Conservation (phyloP, 208 protist genomes). For the Polymyxa betae region DNA sequence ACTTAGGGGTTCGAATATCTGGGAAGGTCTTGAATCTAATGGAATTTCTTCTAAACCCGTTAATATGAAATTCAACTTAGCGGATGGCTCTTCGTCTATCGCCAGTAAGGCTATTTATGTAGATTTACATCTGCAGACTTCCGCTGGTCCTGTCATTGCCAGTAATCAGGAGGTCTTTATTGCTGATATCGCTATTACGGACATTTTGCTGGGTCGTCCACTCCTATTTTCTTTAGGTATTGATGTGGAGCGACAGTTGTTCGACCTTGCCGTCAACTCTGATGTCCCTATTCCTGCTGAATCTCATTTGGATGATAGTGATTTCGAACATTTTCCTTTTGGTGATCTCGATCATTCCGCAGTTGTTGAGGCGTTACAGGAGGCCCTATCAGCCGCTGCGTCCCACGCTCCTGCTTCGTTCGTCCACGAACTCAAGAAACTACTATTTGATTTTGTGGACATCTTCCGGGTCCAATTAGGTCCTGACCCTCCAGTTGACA, state of each 20-base stretch:
- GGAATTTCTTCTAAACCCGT: no score
- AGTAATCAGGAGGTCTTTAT: not conserved
- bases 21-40: not conserved
- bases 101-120: not conserved
- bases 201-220: not conserved
- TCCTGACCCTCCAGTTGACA: not conserved
- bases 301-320: no score
- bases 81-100: not conserved
- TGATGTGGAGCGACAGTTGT: constrained; percentile 33
- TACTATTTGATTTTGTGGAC: not conserved
- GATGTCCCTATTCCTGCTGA: not conserved
- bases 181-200: not conserved
- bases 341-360: not conserved
- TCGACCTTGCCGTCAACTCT: not conserved
- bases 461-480: constrained; percentile 1
- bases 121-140: not conserved
- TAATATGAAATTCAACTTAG: not conserved
- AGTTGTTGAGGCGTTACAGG: not conserved
- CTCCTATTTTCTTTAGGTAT: not conserved
- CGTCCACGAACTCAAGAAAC: not conserved
- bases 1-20: not conserved
- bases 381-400: not conserved
- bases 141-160: constrained; percentile 4
- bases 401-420: not conserved
- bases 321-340: not conserved